phyloP scores from a whole-genome alignment of 73 alveolate species.

The Stentor roeselii region DNA sequence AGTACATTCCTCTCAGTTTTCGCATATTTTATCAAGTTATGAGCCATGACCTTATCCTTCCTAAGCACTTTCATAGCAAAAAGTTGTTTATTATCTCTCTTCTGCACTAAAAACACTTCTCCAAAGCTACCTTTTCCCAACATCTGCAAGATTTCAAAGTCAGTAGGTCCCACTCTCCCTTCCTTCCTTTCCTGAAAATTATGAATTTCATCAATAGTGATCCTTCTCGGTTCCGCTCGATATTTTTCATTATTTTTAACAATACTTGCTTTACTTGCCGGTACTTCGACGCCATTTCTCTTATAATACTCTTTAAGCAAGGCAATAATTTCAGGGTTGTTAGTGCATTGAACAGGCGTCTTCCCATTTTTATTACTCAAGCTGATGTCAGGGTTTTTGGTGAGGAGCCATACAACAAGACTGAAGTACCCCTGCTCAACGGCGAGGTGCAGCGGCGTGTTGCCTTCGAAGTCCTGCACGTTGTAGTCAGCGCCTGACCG shows the following conservation, averaged over 20 bases:
- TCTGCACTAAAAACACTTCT: slow-evolving; percentile 39
- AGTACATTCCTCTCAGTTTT: slow-evolving; percentile 77
- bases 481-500: slow-evolving; percentile 25
- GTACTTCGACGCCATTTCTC: slow-evolving; percentile 18
- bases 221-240: neutral
- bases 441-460: slow-evolving; percentile 47
- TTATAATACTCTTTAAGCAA: too few relatives aligned
- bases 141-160: slow-evolving; percentile 34
- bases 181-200: neutral
- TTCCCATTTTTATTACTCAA: slow-evolving; percentile 28
- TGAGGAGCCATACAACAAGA: slow-evolving; percentile 8
- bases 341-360: slow-evolving; percentile 30
- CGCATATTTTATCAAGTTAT: slow-evolving; percentile 63
- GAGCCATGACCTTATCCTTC: slow-evolving; percentile 58
- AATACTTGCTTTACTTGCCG: slow-evolving; percentile 22
- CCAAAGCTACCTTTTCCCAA: slow-evolving; percentile 49
- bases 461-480: slow-evolving; percentile 40
- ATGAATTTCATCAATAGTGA: neutral
- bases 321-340: too few relatives aligned
- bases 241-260: neutral
- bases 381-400: too few relatives aligned
- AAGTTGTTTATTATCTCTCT: slow-evolving; percentile 33
- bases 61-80: slow-evolving; percentile 52
- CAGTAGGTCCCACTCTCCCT: slow-evolving; percentile 24
- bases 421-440: neutral